Conservation (phyloP, 2,329 filamentous ascomycete genomes). For the Nannizziopsis arthrosporioides region DNA sequence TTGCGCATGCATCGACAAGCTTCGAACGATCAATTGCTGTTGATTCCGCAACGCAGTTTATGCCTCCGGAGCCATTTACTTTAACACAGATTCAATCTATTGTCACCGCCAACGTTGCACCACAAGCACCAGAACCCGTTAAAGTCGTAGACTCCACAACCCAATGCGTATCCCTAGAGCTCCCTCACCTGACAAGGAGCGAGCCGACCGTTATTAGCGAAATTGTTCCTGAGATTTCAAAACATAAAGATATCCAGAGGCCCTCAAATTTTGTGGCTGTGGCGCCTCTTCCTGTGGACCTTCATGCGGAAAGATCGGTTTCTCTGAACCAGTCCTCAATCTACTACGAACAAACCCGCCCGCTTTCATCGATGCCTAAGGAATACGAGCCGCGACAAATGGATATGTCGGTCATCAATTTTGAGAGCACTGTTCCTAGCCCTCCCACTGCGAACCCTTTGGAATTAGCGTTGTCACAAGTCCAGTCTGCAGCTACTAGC, state of each 20-base stretch:
- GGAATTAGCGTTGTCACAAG: slow-evolving; percentile 10
- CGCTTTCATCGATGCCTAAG: slow-evolving; percentile 12
- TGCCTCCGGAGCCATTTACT: slow-evolving; percentile 24
- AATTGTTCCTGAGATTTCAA: too few species aligned
- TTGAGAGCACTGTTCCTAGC: background rate
- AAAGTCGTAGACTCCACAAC: too few species aligned
- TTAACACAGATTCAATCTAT: slow-evolving; percentile 19
- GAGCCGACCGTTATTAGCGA: too few species aligned
- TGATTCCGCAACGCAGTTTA: slow-evolving; percentile 35
- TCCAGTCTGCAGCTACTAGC: slow-evolving; percentile 11
- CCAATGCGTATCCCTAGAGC: too few species aligned
- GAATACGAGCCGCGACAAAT: slow-evolving; percentile 16
- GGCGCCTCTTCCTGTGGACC: background rate
- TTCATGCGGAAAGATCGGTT: background rate
- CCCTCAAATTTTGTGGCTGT: background rate
- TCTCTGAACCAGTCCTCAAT: slow-evolving; percentile 1
- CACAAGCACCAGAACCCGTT: slow-evolving; percentile 22
- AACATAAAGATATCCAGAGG: background rate
- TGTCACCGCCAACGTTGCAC: slow-evolving; percentile 26
- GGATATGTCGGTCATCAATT: slow-evolving; percentile 18
- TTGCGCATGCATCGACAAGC: slow-evolving; percentile 8
- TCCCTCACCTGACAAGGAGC: too few species aligned
- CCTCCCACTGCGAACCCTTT: background rate
- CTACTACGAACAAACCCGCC: slow-evolving; percentile 6
- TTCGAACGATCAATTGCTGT: slow-evolving; percentile 17